Evolutionary conservation across 352 stramenopile species (phyloP).

Genomic region (Phytophthora hybrid): DNA sequence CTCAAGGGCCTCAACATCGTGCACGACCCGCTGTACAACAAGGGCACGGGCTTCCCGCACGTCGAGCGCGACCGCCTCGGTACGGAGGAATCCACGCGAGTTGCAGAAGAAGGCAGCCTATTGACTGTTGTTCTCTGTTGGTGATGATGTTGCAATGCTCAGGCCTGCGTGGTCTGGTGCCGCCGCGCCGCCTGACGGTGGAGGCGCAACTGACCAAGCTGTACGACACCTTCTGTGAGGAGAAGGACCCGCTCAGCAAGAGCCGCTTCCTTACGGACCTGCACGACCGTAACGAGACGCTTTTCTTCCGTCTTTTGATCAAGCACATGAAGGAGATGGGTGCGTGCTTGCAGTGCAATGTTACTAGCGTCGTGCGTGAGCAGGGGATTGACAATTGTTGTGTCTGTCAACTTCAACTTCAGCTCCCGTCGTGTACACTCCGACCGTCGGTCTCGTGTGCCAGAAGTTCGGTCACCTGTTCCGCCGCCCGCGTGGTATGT

Average conservation of each 20-base stretch:
- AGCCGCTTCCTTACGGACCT: constrained; percentile 95
- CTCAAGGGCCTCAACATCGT: constrained; percentile 83
- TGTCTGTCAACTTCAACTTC: constrained; percentile 17
- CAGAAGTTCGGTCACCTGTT: constrained; percentile 94
- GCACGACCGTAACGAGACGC: constrained; percentile 96
- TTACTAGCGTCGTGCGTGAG: neutral
- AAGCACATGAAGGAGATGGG: constrained; percentile 93
- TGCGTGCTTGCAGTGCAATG: constrained; percentile 40
- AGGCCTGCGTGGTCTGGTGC: constrained; percentile 87
- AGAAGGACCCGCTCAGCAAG: constrained; percentile 90
- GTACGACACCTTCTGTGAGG: constrained; percentile 72
- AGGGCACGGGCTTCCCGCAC: constrained; percentile 88
- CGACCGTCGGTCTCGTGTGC: constrained; percentile 95
- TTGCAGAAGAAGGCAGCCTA: neutral
- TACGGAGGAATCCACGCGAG: constrained; percentile 29
- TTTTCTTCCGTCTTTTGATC: constrained; percentile 95
- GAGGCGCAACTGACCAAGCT: constrained; percentile 79
- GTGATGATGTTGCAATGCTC: constrained; percentile 8
- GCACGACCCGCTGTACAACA: constrained; percentile 91
- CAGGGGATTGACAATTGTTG: constrained; percentile 36
- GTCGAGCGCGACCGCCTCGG: constrained; percentile 86
- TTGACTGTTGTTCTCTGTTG: constrained; percentile 4
- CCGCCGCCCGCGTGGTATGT: constrained; percentile 93
- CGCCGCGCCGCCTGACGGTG: constrained; percentile 76
- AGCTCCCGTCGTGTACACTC: constrained; percentile 98